phyloP scores from a whole-genome alignment of 192 early-diverging fungal species.

The Phycomyces nitens region DNA sequence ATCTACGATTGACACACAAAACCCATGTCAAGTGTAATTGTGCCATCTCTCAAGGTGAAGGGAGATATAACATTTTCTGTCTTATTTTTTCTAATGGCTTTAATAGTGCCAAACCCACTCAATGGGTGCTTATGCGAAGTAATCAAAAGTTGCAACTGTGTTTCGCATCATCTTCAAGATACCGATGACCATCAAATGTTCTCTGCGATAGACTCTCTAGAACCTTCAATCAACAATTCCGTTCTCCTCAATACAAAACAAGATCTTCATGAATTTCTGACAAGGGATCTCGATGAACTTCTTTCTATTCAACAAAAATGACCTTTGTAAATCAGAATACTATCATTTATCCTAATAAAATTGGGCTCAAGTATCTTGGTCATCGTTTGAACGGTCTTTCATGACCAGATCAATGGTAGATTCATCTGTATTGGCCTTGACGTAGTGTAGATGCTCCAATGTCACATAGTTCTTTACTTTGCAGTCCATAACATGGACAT shows the following conservation, averaged over 20 bases:
- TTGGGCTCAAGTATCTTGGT: neutral
- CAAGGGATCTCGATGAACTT: neutral
- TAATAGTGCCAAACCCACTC: slow-evolving; percentile 34
- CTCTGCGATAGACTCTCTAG: neutral
- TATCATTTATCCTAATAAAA: neutral
- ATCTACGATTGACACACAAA: slow-evolving; percentile 60
- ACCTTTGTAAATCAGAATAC: neutral
- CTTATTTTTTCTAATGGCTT: too few species aligned
- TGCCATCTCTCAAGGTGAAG: slow-evolving; percentile 29
- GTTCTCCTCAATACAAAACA: neutral
- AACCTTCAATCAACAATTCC: neutral
- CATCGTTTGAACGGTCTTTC: neutral
- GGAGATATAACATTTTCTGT: too few species aligned
- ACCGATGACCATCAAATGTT: neutral
- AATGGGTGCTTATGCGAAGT: slow-evolving; percentile 34
- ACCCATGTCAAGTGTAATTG: slow-evolving; percentile 72
- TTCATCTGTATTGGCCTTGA: slow-evolving; percentile 5
- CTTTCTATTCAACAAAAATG: neutral
- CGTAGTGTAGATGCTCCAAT: neutral
- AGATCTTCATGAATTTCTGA: neutral
- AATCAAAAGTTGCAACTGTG: slow-evolving; percentile 26
- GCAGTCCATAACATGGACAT: slow-evolving; percentile 2
- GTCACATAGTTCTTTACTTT: slow-evolving; percentile 10
- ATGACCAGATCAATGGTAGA: neutral
- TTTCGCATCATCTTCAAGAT: slow-evolving; percentile 18